Evolutionary conservation across 495 filamentous ascomycete genomes (phyloP).

Genomic region (Daldinia grandis): DNA sequence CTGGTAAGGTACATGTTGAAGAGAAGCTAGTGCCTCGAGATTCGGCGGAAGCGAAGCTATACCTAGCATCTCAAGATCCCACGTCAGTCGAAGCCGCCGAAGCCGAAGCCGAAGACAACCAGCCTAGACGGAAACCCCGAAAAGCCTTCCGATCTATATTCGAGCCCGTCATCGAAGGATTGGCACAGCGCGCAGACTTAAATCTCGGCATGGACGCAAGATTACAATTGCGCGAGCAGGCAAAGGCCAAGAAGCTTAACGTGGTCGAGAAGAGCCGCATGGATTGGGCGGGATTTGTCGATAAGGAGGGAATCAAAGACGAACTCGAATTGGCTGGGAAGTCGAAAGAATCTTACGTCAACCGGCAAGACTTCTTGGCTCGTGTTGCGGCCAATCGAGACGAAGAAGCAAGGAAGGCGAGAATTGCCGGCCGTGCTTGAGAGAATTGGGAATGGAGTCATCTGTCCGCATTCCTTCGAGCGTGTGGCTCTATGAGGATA

Average conservation of each 20-base stretch:
- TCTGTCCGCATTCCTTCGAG: neutral
- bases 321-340: conserved; percentile 86
- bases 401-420: conserved; percentile 72
- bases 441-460: neutral
- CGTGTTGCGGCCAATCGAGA: conserved; percentile 80
- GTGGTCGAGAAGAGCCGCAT: conserved; percentile 94
- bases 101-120: conserved; percentile 43
- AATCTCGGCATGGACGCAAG: conserved; percentile 57
- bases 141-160: conserved; percentile 80
- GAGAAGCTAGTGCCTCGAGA: conserved; percentile 79
- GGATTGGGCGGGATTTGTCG: conserved; percentile 95
- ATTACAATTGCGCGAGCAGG: conserved; percentile 53
- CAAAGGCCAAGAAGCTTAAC: conserved; percentile 84
- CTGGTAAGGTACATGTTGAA: conserved; percentile 83
- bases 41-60: conserved; percentile 83
- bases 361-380: conserved; percentile 87
- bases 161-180: conserved; percentile 70
- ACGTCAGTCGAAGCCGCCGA: conserved; percentile 37
- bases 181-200: conserved; percentile 56
- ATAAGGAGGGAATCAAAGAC: conserved; percentile 89
- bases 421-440: conserved; percentile 61
- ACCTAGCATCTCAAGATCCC: conserved; percentile 66
- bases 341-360: conserved; percentile 82
- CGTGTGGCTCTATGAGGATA: neutral
- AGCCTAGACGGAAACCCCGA: conserved; percentile 66